Percentiles rank a stretch among this genome's conserved stretches.
These are phyloP conservation scores for Datura wrightii DNA, from an alignment of 257 asterid genomes.

Conservation along the genomic window DNA sequence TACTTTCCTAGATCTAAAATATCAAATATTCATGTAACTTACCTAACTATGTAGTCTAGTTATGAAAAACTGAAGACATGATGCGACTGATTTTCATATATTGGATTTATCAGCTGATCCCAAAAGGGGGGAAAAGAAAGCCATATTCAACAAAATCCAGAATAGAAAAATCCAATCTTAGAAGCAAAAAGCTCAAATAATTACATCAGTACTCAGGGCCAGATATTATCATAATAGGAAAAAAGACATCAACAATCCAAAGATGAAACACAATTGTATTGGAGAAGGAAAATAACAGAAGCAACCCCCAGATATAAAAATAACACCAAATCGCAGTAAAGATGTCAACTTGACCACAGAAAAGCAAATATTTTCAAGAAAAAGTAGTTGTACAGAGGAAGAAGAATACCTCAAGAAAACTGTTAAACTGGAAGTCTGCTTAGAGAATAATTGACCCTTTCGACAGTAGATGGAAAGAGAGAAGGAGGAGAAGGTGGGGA, in stretches of 20 bases:
- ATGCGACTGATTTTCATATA: neutral
- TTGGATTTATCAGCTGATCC: neutral
- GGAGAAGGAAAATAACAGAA: neutral
- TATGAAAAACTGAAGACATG: too few relatives aligned
- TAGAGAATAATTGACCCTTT: slow-evolving; percentile 52
- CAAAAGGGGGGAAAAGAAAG: neutral
- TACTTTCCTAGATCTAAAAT: slow-evolving; percentile 39
- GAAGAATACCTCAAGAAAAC: slow-evolving; percentile 26
- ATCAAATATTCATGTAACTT: slow-evolving; percentile 16
- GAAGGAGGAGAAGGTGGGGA: slow-evolving; percentile 25
- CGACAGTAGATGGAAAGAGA: slow-evolving; percentile 28
- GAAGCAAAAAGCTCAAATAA: slow-evolving; percentile 29
- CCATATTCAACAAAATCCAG: neutral
- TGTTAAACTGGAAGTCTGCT: slow-evolving; percentile 37
- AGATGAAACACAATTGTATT: neutral
- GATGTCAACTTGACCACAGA: slow-evolving; percentile 34
- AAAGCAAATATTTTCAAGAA: neutral
- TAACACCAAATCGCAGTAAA: slow-evolving; percentile 29
- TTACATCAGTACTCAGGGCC: neutral
- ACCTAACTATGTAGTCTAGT: neutral
- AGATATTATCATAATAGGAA: neutral
- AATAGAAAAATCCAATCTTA: neutral
- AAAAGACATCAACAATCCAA: neutral
- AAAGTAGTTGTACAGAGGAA: neutral
- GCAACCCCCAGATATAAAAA: slow-evolving; percentile 15